Base-by-base conservation (phyloP, 192 early-diverging fungal genomes). In the Coemansia sp. region DNA sequence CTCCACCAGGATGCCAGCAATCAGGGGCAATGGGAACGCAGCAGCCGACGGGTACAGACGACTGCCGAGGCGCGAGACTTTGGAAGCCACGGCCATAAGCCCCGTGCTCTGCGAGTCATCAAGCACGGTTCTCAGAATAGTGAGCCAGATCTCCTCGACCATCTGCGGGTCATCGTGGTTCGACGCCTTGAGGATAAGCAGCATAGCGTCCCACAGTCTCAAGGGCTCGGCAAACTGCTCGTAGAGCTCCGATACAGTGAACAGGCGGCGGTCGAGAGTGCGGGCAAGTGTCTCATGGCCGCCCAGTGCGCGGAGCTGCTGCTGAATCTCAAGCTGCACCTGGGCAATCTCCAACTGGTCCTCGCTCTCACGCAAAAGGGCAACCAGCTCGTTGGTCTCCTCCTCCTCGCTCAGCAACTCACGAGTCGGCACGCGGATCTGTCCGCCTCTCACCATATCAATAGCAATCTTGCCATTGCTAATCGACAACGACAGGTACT, bases 401-500 rank as follows among this genome's bases (percentile, higher is more conserved):
- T 80, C 85, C 11, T 67, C 80, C 27, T 69, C 65, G 15, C 36
- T 57, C 21, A 25, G 10, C 14, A 66, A 44, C 48, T 51, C 63
- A 3, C 41, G 51, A 29, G 50, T n/a, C 57, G 34, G 19, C 55
- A 9, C 10, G n/a, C 48, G 58, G 1, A 2, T 34, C 44, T 51
- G 19, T 5, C 65, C 65, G 17, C 58, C 62, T 0, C 63, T 58
- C 23, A 70, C 71, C 62, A 64, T 41, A n/a, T 84, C 78, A 41
- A 86, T 76, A 12, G 85, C 84, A 55, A 89, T 87, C 75, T 89
- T 89, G 51, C 77, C 78, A 71, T 90, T 88, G 60, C 86, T 80
- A 32, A 90, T 86, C 1, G 90, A 86, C 11, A 88, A 72, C 1
- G 89, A 87, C 17, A 92, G 74, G 48, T 90, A 90, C 68, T 90